Conservation (phyloP, 2,329 filamentous ascomycete genomes). For the Aspergillus novoparasiticus region DNA sequence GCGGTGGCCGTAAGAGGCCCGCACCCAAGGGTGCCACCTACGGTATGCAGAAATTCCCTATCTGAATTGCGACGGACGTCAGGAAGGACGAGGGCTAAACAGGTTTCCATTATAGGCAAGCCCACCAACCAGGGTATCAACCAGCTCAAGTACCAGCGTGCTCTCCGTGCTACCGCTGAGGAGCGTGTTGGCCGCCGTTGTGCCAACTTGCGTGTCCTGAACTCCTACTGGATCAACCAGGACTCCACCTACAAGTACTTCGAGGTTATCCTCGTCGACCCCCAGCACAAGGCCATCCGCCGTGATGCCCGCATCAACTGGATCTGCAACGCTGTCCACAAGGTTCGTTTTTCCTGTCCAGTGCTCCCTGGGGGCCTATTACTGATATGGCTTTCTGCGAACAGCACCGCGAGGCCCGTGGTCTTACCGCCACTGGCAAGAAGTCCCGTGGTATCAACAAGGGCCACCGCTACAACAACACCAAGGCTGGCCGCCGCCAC, state of each 20-base stretch:
- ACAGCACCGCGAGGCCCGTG: conserved; percentile 93
- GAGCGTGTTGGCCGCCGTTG: conserved; percentile 99
- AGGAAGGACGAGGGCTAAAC: conserved; percentile 29
- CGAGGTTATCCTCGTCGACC: conserved; percentile 99
- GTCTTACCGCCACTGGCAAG: conserved; percentile 98
- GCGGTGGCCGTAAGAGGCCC: conserved; percentile 98
- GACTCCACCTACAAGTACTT: conserved; percentile 99
- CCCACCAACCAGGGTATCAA: conserved; percentile 99
- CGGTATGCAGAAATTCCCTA: conserved; percentile 62
- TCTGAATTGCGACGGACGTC: conserved; percentile 13
- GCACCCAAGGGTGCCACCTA: conserved; percentile 98
- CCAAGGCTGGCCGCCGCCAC: conserved; percentile 94
- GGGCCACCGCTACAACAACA: conserved; percentile 99
- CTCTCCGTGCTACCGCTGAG: conserved; percentile 95
- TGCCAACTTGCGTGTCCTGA: conserved; percentile 98
- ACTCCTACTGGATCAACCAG: conserved; percentile 99
- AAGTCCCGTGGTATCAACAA: conserved; percentile 99
- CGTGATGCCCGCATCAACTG: conserved; percentile 99
- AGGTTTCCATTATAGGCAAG: conserved; percentile 70
- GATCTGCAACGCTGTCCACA: conserved; percentile 99
- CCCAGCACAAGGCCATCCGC: conserved; percentile 99
- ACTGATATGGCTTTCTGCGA: conserved; percentile 26
- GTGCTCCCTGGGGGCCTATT: background rate
- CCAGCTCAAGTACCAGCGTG: conserved; percentile 99
- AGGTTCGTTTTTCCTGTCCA: conserved; percentile 50